Evolutionary conservation across 495 filamentous ascomycete species (phyloP).

Genomic region (Neurospora sp.): DNA sequence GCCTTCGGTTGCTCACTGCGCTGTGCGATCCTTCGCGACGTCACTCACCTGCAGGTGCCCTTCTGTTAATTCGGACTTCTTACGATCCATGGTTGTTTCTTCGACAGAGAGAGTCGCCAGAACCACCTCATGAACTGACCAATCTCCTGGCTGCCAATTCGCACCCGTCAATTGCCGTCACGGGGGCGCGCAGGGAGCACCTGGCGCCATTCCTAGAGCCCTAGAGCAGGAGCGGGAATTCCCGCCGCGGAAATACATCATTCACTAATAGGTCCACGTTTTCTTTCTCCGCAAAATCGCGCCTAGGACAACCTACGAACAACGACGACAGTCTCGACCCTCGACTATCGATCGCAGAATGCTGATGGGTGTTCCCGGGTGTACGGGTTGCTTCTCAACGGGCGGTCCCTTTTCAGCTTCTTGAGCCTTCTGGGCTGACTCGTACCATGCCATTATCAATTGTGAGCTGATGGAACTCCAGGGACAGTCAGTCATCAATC

Average conservation of each 20-base stretch:
- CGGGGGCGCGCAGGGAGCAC: neutral
- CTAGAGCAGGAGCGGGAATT: conserved; percentile 7
- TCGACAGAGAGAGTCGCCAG: neutral
- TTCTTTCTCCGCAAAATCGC: neutral
- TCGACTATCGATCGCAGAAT: neutral
- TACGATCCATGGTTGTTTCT: neutral
- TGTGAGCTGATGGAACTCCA: conserved; percentile 11
- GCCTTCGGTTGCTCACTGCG: neutral
- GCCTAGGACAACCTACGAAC: neutral
- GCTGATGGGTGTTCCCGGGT: neutral
- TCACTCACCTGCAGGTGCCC: neutral
- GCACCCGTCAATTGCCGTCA: neutral
- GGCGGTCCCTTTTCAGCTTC: neutral
- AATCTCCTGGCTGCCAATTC: neutral
- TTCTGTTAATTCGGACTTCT: neutral
- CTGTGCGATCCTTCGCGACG: neutral
- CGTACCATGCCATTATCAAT: conserved; percentile 12
- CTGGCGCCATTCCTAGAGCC: neutral
- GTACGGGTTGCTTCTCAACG: neutral
- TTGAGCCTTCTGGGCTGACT: neutral
- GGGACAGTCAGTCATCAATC: neutral
- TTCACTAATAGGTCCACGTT: neutral
- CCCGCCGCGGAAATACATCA: conserved; percentile 17
- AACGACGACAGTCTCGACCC: neutral
- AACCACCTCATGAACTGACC: neutral